Evolutionary conservation across 2,329 filamentous ascomycete species (phyloP), one percentile per base, ranked within the genome.

Genomic region (Dendryphion nanum): DNA sequence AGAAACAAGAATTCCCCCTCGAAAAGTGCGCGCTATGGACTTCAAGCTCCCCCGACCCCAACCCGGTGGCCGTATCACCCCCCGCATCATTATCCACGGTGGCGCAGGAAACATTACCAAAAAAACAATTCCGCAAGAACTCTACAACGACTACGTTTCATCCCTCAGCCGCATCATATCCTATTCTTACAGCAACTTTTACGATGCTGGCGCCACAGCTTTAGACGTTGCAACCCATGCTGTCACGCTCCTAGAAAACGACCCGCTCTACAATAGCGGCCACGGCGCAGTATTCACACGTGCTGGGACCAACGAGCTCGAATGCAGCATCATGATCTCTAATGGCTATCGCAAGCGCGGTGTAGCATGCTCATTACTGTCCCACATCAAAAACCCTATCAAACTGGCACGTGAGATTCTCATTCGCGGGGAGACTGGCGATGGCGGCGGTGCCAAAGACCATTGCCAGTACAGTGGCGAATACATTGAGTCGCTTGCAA

Each of bases 241-340:
- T 30, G 88, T 94, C 8, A 71, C 74, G 1, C 74, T 83, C 18
- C 78, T 95, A 13, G 89, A 95, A 68, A 74, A 94, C 57, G 80
- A 89, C 56, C 76, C 83, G 2, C 77, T 94, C 4, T 95, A 93
- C 76, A 95, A 95, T 69, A 82, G 82, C 40, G 89, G 82, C 6
- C 83, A 82, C 53, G 90, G 90, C 37, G 86, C 89, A 35, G 89
- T 95, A 15, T 95, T 94, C 65, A 95, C 88, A 1, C 80, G 83
- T 35, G 82, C 85, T 48, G 90, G 89, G 14, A 77, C 82, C 45
- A 89, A 90, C 61, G 86, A 95, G 69, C 81, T 95, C 44, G 89
- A 95, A 67, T 86, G 87, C 2, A 86, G 82, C 6, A 79, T 95
- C 35, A 95, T 95, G 89, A 85, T 94, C 0, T 86, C 84, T 2